Evolutionary conservation across 768 basidiomycete genomes (phyloP), one percentile per base, ranked within the genome.

Genomic region (Boletus reticulatus): DNA sequence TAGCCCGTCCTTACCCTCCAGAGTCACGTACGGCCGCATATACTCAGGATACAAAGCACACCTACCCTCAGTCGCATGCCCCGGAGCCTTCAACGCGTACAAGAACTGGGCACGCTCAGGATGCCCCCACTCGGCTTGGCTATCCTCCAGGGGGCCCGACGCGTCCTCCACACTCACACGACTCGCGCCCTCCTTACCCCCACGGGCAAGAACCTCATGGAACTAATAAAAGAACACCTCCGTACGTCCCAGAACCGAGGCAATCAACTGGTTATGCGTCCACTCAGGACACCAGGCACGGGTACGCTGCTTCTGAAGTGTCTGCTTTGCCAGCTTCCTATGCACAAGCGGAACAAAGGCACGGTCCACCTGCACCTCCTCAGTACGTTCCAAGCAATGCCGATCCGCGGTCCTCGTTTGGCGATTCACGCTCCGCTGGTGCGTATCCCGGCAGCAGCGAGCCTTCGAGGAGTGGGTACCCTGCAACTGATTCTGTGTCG

Each of bases 11-110:
- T 22, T 68, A 58, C 45, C 55, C 58, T 19, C 43, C 54, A 20
- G 66, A 67, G 34, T 22, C 49, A 2, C 65, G 65, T n/a, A 14
- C 66, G 12, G 41, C 44, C 47, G 63, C 61, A 55, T 68, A 66
- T 48, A 58, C 58, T 27, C 66, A 68, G 45, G 63, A 63, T 13
- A 34, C 65, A 43, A 68, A 66, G 42, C 58, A 58, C 39, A 29
- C 63, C 9, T 65, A 68, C 55, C 36, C 66, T 29, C 66, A 58
- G 24, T 29, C 64, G 8, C 65, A 65, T 22, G 36, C 52, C 6
- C 37, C 56, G 4, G 66, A 67, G 47, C 53, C 61, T 19, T 22
- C 61, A 1, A 2, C 64, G 22, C 67, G 64, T 14, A 6, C 61
- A 31, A 50, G 39, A 4, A n/a, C 64, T 7, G 43, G 34, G 2